phyloP scores from a whole-genome alignment of 208 protist genomes.

The Borovskyia barvae region DNA sequence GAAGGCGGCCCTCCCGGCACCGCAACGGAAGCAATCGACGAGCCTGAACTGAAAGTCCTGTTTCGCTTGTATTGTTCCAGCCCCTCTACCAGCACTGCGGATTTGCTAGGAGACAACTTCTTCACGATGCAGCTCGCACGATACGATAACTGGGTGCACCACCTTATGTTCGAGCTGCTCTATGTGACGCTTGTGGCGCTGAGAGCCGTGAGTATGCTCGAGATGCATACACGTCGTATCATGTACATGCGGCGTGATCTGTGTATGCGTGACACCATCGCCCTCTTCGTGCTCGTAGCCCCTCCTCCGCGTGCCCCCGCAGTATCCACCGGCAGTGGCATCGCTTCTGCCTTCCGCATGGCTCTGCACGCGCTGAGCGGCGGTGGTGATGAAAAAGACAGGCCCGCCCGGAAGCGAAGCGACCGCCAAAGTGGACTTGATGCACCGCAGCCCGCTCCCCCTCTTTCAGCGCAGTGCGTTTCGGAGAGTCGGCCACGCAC shows the following conservation, averaged over 20 bases:
- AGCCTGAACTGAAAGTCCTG: slow-evolving; percentile 12
- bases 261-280: slow-evolving; percentile 56
- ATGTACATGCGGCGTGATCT: slow-evolving; percentile 70
- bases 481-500: background rate
- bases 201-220: slow-evolving; percentile 37
- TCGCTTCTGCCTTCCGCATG: slow-evolving; percentile 21
- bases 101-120: slow-evolving; percentile 12
- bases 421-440: background rate
- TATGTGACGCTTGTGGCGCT: slow-evolving; percentile 52
- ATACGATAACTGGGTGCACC: slow-evolving; percentile 30
- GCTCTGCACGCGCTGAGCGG: slow-evolving; percentile 14
- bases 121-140: slow-evolving; percentile 26
- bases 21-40: background rate
- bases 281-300: slow-evolving; percentile 48
- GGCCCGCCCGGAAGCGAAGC: background rate
- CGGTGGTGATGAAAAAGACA: background rate
- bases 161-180: slow-evolving; percentile 49
- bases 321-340: slow-evolving; percentile 4
- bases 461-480: background rate
- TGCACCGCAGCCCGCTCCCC: background rate
- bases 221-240: slow-evolving; percentile 41
- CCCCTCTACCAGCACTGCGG: background rate
- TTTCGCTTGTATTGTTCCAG: slow-evolving; percentile 6
- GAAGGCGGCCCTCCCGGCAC: background rate
- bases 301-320: slow-evolving; percentile 12